Conservation (phyloP, 2,329 filamentous ascomycete genomes). For the Cordyceps cateniannulata region DNA sequence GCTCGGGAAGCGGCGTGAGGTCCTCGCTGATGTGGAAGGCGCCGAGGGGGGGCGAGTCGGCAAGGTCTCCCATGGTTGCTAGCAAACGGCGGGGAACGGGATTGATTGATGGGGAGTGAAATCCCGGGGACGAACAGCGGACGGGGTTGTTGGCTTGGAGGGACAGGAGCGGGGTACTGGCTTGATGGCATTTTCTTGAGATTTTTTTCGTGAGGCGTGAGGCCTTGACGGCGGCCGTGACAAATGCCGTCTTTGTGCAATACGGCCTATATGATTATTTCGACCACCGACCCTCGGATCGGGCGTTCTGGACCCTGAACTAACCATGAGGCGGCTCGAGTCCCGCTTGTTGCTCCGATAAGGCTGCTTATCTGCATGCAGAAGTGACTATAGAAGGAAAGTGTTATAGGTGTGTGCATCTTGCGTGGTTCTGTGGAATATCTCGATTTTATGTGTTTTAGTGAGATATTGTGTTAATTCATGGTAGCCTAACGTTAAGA, state of each 20-base stretch:
- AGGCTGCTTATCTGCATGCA: background rate
- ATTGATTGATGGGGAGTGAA: background rate
- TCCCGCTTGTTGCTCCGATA: background rate
- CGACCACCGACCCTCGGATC: constrained; percentile 1
- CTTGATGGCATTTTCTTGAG: too few relatives aligned
- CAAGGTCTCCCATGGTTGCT: background rate
- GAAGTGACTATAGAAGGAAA: background rate
- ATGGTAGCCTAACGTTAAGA: too few relatives aligned
- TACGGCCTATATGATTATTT: constrained; percentile 12
- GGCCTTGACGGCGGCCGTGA: background rate
- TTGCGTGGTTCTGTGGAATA: too few relatives aligned
- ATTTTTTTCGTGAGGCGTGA: background rate
- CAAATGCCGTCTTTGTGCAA: constrained; percentile 12
- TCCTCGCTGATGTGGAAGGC: constrained; percentile 47
- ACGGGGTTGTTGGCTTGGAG: background rate
- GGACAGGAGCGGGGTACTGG: background rate
- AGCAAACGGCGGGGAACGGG: background rate
- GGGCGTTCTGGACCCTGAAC: constrained; percentile 12
- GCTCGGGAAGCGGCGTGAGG: constrained; percentile 51
- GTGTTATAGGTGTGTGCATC: too few relatives aligned
- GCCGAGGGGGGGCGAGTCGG: constrained; percentile 38
- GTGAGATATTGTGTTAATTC: too few relatives aligned
- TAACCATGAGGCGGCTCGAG: background rate
- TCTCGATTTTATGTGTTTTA: too few relatives aligned
- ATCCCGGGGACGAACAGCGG: background rate